Evolutionary conservation across 2,329 filamentous ascomycete species (phyloP).

Genomic region (Neopestalotiopsis rosae): DNA sequence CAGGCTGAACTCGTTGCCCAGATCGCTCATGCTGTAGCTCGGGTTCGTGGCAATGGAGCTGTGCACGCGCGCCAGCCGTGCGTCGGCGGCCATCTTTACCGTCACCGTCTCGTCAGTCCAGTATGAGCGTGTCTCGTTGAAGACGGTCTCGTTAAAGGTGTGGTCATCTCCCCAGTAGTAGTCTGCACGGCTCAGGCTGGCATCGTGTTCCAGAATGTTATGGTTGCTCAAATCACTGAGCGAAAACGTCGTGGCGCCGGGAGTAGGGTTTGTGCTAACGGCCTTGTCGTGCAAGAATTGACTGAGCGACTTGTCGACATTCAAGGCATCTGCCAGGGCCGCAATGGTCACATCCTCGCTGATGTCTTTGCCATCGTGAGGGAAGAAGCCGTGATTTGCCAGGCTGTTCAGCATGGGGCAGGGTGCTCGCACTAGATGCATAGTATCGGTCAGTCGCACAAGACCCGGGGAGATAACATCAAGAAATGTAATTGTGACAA

Average conservation of each 20-base stretch:
- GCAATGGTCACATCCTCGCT: neutral
- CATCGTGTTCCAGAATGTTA: conserved; percentile 22
- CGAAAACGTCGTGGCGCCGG: conserved; percentile 13
- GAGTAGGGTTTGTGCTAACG: conserved; percentile 2
- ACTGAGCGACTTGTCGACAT: conserved; percentile 5
- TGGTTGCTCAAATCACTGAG: conserved; percentile 18
- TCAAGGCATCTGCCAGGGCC: neutral
- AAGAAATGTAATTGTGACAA: neutral
- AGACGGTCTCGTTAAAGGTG: conserved; percentile 21
- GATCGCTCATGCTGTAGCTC: conserved; percentile 11
- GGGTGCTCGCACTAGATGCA: conserved; percentile 14
- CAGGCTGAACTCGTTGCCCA: neutral
- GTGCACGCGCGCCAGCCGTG: conserved; percentile 22
- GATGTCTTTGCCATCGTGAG: conserved; percentile 19
- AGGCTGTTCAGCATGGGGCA: conserved; percentile 22
- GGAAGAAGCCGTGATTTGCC: conserved; percentile 21
- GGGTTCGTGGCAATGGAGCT: conserved; percentile 29
- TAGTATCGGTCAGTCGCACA: neutral
- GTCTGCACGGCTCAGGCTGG: conserved; percentile 16
- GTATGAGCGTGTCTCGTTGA: conserved; percentile 26
- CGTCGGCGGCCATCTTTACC: conserved; percentile 26
- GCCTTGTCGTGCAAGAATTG: conserved; percentile 1
- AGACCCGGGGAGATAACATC: too few relatives aligned
- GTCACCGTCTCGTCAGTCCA: conserved; percentile 25
- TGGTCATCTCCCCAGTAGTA: conserved; percentile 12